Percentiles rank a stretch among this genome's conserved stretches.
phyloP scores from a whole-genome alignment of 2,329 filamentous ascomycete species.

The Penicillium hesseltinei region DNA sequence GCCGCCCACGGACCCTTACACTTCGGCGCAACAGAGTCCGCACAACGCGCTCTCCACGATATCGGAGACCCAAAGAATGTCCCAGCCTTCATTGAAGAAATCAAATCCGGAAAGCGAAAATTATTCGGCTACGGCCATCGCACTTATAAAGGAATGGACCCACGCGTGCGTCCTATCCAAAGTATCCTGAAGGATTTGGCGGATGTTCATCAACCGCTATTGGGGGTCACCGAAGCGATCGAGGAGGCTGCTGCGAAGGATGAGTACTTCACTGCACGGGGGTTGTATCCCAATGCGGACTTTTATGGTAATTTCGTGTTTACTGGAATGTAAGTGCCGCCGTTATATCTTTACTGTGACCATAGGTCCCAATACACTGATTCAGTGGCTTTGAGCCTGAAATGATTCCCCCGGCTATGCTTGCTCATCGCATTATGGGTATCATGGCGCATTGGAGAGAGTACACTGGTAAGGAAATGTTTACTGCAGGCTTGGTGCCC shows the following conservation, averaged over 20 bases:
- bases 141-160: conserved; percentile 32
- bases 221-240: conserved; percentile 30
- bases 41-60: conserved; percentile 44
- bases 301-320: conserved; percentile 48
- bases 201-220: conserved; percentile 11
- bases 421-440: conserved; percentile 32
- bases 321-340: conserved; percentile 37
- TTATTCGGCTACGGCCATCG: conserved; percentile 36
- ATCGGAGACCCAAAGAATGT: conserved; percentile 29
- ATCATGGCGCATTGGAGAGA: conserved; percentile 39
- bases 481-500: background rate
- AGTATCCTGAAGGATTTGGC: conserved; percentile 26
- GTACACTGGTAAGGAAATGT: conserved; percentile 26
- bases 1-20: conserved; percentile 59
- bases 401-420: conserved; percentile 31
- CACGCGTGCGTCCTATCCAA: conserved; percentile 27
- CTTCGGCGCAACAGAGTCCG: conserved; percentile 59
- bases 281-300: conserved; percentile 47
- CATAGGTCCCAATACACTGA: background rate
- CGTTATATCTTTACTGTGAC: background rate
- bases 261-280: conserved; percentile 28
- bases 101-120: conserved; percentile 28
- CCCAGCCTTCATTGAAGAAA: conserved; percentile 27
- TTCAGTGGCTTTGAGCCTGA: conserved; percentile 31
- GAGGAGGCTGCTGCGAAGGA: conserved; percentile 26